Evolutionary conservation across 805 yeast species (phyloP), one percentile per base, ranked within the genome.

Genomic region (Zygoascus tannicola): DNA sequence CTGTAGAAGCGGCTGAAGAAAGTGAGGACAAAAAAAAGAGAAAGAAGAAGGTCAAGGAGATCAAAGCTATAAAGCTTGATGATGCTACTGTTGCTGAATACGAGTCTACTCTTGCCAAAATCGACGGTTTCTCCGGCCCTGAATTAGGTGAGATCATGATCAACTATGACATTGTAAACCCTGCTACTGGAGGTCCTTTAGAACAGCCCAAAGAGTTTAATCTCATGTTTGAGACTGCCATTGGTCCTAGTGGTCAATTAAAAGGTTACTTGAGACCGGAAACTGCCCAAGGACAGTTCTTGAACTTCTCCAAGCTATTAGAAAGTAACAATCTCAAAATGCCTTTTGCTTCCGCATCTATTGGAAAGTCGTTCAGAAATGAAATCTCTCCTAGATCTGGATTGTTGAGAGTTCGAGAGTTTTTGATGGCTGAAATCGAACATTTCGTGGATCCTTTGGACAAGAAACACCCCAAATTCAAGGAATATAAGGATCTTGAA

Each of bases 271-370:
- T 92, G 62, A 81, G 99, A 68, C 99, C 99, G 49, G 99, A 92
- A 72, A 92, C 99, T 51, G 99, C 99, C 21, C 99, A 92, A 74
- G 99, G 99, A 60, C 98, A 92, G 71, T 92, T 92, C 66, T 74
- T 92, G 62, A 92, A 92, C 75, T 92, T 92, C 70, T 77, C 78
- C 72, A 94, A 90, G 68, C 74, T 92, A 59, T 76, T 86, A 57
- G 98, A 92, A 60, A 85, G 80, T 74, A 92, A 92, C 77, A 92
- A 92, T 70, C 80, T 82, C 66, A 84, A 80, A 66, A 88, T 94
- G 90, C 99, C 99, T 47, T 92, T 92, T 67, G 99, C 99, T n/a
- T 86, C 96, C 51, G 98, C 98, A 42, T 84, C 97, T 32, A 86
- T 92, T 60, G 99, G 99, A 63, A 92, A 92, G 68, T 88, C 97